Percentiles rank a stretch among this genome's conserved stretches.
Evolutionary conservation across 2,329 filamentous ascomycete genomes (phyloP).

Genomic region (Dactylonectria estremocensis): DNA sequence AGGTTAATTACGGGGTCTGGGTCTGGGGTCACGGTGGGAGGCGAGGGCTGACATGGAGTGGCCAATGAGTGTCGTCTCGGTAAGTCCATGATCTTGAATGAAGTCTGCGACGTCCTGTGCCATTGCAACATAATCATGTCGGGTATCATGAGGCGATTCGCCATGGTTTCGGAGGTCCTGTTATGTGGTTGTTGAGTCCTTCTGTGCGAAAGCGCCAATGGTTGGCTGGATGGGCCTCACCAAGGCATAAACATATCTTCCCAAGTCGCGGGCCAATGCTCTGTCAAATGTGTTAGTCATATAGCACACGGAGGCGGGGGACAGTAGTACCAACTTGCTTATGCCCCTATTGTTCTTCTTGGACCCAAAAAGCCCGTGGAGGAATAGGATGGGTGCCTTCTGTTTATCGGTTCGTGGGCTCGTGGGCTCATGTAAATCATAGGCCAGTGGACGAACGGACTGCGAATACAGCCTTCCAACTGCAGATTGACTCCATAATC

Average conservation of each 20-base stretch:
- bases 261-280: constrained; percentile 84
- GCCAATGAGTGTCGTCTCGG: constrained; percentile 83
- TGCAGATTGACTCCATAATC: constrained; percentile 4
- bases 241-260: constrained; percentile 85
- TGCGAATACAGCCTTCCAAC: constrained; percentile 41
- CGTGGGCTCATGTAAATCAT: constrained; percentile 76
- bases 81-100: constrained; percentile 79
- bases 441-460: constrained; percentile 64
- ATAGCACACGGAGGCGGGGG: background rate
- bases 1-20: constrained; percentile 5
- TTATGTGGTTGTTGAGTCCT: constrained; percentile 30
- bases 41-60: constrained; percentile 83
- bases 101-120: constrained; percentile 88
- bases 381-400: constrained; percentile 81
- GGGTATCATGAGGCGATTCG: constrained; percentile 82
- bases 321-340: constrained; percentile 80
- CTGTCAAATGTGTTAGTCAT: constrained; percentile 59
- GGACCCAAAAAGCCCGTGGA: constrained; percentile 94
- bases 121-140: constrained; percentile 87
- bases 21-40: background rate
- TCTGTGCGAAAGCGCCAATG: constrained; percentile 18
- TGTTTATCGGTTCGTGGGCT: constrained; percentile 57
- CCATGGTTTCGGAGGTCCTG: constrained; percentile 95
- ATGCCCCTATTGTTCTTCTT: constrained; percentile 96
- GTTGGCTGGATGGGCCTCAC: constrained; percentile 62